A percentile compares a stretch with the other conserved stretches of the same genome.
These are phyloP conservation scores for Serendipita sp. DNA, from an alignment of 768 basidiomycete genomes.

Conservation along the genomic window DNA sequence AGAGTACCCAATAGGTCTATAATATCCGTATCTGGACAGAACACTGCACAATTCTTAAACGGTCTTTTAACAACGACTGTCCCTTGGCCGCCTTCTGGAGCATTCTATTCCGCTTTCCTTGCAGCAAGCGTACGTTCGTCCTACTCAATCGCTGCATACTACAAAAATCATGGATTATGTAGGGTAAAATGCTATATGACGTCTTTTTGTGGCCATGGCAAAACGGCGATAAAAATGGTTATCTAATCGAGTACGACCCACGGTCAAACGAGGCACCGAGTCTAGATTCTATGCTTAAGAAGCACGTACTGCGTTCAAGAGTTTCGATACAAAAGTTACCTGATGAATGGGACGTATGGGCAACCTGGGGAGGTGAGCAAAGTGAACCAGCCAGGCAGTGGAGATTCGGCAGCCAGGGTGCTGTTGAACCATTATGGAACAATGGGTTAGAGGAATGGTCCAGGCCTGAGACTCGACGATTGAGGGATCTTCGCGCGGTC, in stretches of 20 bases:
- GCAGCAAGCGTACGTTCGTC: constrained; percentile 50
- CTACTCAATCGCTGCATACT: not conserved
- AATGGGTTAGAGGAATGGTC: constrained; percentile 44
- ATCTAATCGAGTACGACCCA: constrained; percentile 58
- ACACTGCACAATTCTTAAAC: constrained; percentile 68
- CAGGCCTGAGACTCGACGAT: constrained; percentile 24
- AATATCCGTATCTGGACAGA: constrained; percentile 62
- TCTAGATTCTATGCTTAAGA: constrained; percentile 57
- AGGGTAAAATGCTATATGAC: constrained; percentile 87
- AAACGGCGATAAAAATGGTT: constrained; percentile 29
- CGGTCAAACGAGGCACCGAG: constrained; percentile 41
- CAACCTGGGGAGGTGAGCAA: constrained; percentile 48
- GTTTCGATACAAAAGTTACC: constrained; percentile 70
- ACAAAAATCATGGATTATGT: constrained; percentile 5
- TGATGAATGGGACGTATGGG: constrained; percentile 65
- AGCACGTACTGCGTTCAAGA: constrained; percentile 75
- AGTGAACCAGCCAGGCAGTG: constrained; percentile 32
- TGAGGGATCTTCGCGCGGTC: constrained; percentile 50
- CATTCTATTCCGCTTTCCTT: constrained; percentile 55
- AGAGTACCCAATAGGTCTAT: constrained; percentile 49
- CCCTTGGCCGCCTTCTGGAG: constrained; percentile 27
- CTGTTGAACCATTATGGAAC: constrained; percentile 62
- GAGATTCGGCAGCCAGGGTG: constrained; percentile 51
- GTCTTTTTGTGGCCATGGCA: constrained; percentile 61
- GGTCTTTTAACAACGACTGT: constrained; percentile 48